Conservation (phyloP, 768 basidiomycete genomes). For the Rhodosporidiobolus sp. region DNA sequence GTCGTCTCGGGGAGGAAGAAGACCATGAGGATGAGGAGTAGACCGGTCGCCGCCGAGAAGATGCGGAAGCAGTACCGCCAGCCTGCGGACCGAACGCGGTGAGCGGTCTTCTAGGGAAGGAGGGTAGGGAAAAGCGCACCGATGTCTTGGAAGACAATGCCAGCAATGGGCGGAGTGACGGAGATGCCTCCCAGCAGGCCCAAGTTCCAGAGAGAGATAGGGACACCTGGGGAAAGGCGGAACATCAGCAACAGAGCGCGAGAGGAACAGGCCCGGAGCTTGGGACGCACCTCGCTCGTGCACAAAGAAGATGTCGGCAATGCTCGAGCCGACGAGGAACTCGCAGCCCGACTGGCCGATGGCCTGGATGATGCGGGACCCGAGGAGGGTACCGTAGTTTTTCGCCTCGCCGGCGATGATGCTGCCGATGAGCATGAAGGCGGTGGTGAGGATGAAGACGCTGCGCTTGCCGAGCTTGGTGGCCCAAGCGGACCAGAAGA, state of each 20-base stretch:
- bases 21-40: conserved; percentile 6
- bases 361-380: conserved; percentile 2
- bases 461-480: conserved; percentile 10
- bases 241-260: no score
- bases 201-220: neutral
- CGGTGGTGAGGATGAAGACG: neutral
- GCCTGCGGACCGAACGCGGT: neutral
- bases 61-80: neutral
- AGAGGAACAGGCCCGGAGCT: neutral
- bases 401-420: neutral
- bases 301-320: neutral
- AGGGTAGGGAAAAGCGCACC: neutral
- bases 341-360: neutral
- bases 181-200: conserved; percentile 1
- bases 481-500: neutral
- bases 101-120: neutral
- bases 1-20: conserved; percentile 20
- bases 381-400: neutral
- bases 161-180: neutral
- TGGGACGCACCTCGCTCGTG: conserved; percentile 5
- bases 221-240: neutral
- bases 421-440: neutral
- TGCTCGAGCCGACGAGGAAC: conserved; percentile 2
- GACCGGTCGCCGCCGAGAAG: neutral
- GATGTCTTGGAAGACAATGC: neutral